Percentiles rank a stretch among this genome's conserved stretches.
Evolutionary conservation across 2,329 filamentous ascomycete species (phyloP).

Genomic region (Geosmithia flava): DNA sequence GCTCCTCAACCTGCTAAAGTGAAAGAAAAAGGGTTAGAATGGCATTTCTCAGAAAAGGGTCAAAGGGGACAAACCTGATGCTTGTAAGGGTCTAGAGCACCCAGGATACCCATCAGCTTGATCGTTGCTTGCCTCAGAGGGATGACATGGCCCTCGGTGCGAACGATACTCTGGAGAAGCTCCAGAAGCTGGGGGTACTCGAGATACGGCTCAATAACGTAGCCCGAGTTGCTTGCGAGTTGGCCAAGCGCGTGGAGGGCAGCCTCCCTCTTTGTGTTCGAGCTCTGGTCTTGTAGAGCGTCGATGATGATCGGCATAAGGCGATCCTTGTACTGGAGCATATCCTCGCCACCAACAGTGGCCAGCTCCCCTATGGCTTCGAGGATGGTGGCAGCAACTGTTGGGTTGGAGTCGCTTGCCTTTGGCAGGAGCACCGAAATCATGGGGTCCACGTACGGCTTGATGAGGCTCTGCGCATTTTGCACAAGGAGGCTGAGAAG

Average conservation of each 20-base stretch:
- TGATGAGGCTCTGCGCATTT: constrained; percentile 85
- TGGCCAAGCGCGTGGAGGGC: constrained; percentile 85
- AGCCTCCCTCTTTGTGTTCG: constrained; percentile 78
- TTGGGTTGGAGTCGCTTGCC: constrained; percentile 70
- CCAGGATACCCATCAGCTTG: constrained; percentile 89
- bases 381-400: constrained; percentile 88
- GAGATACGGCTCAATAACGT: constrained; percentile 91
- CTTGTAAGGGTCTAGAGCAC: constrained; percentile 90
- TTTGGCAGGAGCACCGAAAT: constrained; percentile 90
- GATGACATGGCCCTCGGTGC: constrained; percentile 74
- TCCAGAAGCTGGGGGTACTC: constrained; percentile 92
- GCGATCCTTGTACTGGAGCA: constrained; percentile 80
- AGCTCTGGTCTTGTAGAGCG: constrained; percentile 87
- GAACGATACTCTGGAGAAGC: constrained; percentile 86
- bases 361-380: constrained; percentile 91
- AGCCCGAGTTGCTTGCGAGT: constrained; percentile 88
- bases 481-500: constrained; percentile 85
- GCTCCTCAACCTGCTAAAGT: constrained; percentile 76
- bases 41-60: neutral
- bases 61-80: constrained; percentile 27
- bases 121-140: constrained; percentile 86
- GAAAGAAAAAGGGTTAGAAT: neutral
- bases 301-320: constrained; percentile 94
- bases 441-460: constrained; percentile 95
- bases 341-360: constrained; percentile 85